phyloP scores from a whole-genome alignment of 768 basidiomycete species.

The Paxillus rubicundulus region DNA sequence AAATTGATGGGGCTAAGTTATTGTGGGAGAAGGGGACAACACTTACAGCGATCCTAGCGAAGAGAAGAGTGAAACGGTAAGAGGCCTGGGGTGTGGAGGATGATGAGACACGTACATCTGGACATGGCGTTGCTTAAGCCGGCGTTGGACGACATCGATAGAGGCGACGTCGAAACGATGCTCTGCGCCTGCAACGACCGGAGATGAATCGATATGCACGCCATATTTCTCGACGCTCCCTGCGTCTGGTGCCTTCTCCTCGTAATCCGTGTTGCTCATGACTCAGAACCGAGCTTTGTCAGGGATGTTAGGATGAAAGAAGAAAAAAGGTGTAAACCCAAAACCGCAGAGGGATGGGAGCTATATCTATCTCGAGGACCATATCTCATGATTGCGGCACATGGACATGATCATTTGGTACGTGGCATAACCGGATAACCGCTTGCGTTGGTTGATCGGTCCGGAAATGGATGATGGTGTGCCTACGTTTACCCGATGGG shows the following conservation, averaged over 20 bases:
- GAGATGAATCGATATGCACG: not conserved
- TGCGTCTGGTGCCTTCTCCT: not conserved
- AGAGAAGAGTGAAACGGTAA: constrained; percentile 46
- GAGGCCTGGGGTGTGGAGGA: not conserved
- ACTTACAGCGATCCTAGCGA: constrained; percentile 59
- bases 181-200: constrained; percentile 16
- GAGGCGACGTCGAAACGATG: constrained; percentile 56
- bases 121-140: constrained; percentile 75
- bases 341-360: too few species aligned
- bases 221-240: constrained; percentile 11
- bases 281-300: not conserved
- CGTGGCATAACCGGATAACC: too few species aligned
- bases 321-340: not conserved
- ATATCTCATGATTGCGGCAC: too few species aligned
- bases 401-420: too few species aligned
- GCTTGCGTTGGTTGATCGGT: too few species aligned
- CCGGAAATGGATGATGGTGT: too few species aligned
- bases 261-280: not conserved
- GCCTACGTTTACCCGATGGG: too few species aligned
- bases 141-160: constrained; percentile 68
- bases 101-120: constrained; percentile 57
- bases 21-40: constrained; percentile 20
- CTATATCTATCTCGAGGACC: too few species aligned
- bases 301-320: not conserved
- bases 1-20: constrained; percentile 14